Conservation (phyloP, 306 rosid species). For the Parietaria judaica region DNA sequence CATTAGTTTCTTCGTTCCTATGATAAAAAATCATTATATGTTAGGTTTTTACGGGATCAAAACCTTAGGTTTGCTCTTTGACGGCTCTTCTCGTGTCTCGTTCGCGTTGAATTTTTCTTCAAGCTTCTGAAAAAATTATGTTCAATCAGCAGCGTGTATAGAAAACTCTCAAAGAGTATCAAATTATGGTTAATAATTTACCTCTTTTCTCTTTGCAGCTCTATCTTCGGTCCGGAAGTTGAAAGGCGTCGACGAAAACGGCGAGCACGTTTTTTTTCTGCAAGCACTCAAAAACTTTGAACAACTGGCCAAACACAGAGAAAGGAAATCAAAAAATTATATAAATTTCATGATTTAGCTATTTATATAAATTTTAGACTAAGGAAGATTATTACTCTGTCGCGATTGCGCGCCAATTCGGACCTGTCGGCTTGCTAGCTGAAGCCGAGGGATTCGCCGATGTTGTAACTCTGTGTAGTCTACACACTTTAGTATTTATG, state of each 20-base stretch:
- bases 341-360: no score
- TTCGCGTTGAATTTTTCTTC: constrained; percentile 89
- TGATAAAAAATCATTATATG: no score
- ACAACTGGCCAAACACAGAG: constrained; percentile 24
- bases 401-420: constrained; percentile 58
- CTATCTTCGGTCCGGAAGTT: constrained; percentile 88
- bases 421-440: constrained; percentile 28
- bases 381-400: constrained; percentile 40
- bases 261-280: constrained; percentile 74
- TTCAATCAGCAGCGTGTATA: background rate
- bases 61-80: constrained; percentile 64
- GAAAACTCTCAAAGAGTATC: background rate
- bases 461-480: constrained; percentile 26
- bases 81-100: constrained; percentile 53
- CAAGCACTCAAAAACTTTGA: constrained; percentile 44
- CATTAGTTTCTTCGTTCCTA: no score
- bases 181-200: constrained; percentile 4
- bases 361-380: background rate
- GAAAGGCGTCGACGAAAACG: constrained; percentile 67
- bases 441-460: constrained; percentile 35
- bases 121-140: constrained; percentile 48
- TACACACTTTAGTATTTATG: background rate
- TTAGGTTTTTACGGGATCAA: background rate
- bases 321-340: constrained; percentile 9
- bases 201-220: constrained; percentile 88